Conservation (phyloP, 2,329 filamentous ascomycete species). For the Tolypocladium cylindrosporum region DNA sequence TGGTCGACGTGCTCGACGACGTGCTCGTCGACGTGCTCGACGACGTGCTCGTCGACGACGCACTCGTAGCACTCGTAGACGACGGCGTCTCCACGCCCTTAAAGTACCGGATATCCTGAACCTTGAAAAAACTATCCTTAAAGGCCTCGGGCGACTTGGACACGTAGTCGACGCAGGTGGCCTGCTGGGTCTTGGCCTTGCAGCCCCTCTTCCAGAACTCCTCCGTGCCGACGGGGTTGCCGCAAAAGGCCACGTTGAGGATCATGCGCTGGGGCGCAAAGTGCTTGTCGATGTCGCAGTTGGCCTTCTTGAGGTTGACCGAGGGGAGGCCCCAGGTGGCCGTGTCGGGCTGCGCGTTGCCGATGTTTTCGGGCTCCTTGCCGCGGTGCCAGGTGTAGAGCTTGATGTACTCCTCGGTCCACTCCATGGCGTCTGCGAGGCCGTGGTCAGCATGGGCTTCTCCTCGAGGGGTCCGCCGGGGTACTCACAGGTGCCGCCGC, state of each 20-base stretch:
- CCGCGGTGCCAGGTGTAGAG: background rate
- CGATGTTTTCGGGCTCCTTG: background rate
- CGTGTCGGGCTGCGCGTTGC: background rate
- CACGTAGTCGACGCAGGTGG: background rate
- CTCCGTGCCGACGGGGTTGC: background rate
- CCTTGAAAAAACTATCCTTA: background rate
- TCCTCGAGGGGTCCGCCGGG: background rate
- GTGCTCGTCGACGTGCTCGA: too few species aligned
- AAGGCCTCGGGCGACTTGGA: background rate
- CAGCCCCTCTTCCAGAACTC: background rate
- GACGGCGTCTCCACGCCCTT: background rate
- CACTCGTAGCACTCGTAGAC: background rate
- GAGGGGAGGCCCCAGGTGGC: background rate
- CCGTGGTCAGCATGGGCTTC: background rate
- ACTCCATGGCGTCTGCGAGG: background rate
- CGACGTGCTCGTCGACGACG: background rate
- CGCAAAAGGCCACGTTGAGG: background rate
- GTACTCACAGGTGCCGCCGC: background rate
- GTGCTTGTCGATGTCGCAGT: background rate
- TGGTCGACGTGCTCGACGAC: background rate
- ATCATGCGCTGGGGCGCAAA: background rate
- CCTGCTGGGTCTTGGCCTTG: background rate
- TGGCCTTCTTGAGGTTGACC: background rate
- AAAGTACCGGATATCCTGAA: constrained; percentile 2
- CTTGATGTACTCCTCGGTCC: background rate